These are phyloP conservation scores for Hippophae rhamnoides DNA, from an alignment of 306 rosid species.

Conservation along the genomic window DNA sequence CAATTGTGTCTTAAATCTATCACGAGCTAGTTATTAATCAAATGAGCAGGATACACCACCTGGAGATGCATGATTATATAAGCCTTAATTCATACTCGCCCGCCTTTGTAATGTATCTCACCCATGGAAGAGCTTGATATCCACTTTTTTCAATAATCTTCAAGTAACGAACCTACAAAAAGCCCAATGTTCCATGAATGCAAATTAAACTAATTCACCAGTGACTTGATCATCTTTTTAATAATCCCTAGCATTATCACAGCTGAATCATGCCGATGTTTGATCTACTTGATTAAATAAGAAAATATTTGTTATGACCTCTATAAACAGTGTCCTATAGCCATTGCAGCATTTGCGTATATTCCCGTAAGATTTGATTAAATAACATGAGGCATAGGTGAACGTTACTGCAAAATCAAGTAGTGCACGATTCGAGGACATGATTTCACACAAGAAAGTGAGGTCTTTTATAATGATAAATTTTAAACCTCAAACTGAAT, in stretches of 20 bases:
- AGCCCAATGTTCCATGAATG: conserved; percentile 10
- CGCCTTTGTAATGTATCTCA: conserved; percentile 97
- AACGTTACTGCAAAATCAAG: no score
- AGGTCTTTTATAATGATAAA: no score
- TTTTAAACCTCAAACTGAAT: no score
- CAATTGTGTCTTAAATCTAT: conserved; percentile 14
- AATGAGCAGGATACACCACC: conserved; percentile 19
- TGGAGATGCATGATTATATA: conserved; percentile 30
- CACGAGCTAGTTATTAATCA: conserved; percentile 17
- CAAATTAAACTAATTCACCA: not conserved
- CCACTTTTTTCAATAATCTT: conserved; percentile 96
- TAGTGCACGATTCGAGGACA: no score
- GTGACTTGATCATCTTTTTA: not conserved
- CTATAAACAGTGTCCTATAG: no score
- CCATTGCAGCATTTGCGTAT: no score
- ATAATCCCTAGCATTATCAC: not conserved
- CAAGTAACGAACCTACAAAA: conserved; percentile 77
- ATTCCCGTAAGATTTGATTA: no score
- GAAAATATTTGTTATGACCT: no score
- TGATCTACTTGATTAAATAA: no score
- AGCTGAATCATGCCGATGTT: no score
- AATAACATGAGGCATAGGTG: no score
- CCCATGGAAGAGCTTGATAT: conserved; percentile 99
- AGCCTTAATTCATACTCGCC: conserved; percentile 96
- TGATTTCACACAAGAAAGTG: no score